Base-by-base conservation (phyloP, 1,139 yeast species). In the Spathaspora sp. region DNA sequence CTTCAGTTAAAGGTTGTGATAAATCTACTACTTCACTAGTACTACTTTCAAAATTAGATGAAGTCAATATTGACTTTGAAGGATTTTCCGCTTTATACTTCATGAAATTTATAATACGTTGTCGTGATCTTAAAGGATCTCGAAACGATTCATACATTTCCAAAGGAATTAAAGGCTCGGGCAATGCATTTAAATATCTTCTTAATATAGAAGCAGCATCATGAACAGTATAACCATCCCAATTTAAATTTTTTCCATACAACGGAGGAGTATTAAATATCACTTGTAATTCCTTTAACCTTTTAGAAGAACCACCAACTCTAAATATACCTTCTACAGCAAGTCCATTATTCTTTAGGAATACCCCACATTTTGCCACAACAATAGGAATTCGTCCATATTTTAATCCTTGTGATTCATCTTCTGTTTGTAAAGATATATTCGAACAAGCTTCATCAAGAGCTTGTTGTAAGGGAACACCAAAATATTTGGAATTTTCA, bases 161-260 rank as follows among this genome's bases (percentile, higher is more conserved):
- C 42, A 89, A 70, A 0, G 98, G 97, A 17, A 93, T 83, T 46
- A 93, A 76, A 0, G 99, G 98, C 58, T 93, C 98, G 0, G 97
- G 96, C 47, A 93, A 76, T 39, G 91, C 86, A 61, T 91, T 89
- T 52, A 95, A 76, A 61, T 81, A 93, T 49, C 99, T 74, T 60
- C 98, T 76, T 49, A 93, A 77, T 31, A 93, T 76, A 25, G 95
- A 88, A 2, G 98, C 97, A 1, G 97, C 97, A 65, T 95, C 99
- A 67, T 95, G 99, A n/a, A 93, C 98, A 3, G 90, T 89, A 65
- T 83, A 93, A 0, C 95, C 95, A 46, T 87, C 89, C 99, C 99
- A 93, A 52, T 78, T 81, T 41, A 91, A 76, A 55, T 86, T 87
- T 49, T 89, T 81, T 20, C 99, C 99, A 61, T 84, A 95, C 50